Evolutionary conservation across 2,329 filamentous ascomycete genomes (phyloP).

Genomic region (Sporothrix mexicana): DNA sequence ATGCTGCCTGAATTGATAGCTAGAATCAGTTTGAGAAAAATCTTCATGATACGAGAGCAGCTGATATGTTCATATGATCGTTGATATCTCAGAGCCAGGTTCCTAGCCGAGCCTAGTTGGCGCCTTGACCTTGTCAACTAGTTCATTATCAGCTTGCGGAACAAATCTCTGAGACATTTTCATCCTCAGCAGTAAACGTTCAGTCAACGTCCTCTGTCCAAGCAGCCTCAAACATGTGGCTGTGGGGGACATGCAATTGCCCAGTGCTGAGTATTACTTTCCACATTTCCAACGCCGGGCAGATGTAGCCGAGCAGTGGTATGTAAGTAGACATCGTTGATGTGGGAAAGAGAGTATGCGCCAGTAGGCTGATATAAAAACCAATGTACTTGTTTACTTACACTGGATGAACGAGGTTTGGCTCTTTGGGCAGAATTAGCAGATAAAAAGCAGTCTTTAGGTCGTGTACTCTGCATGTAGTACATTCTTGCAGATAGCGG

Average conservation of each 20-base stretch:
- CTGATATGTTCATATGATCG: background rate
- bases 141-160: background rate
- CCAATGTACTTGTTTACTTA: too few species aligned
- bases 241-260: background rate
- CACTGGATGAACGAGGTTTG: too few species aligned
- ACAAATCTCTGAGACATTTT: constrained; percentile 3
- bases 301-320: constrained; percentile 18
- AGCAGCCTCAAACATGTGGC: constrained; percentile 17
- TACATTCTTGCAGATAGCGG: background rate
- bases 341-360: background rate
- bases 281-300: background rate
- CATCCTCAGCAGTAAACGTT: background rate
- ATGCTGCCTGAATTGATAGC: too few species aligned
- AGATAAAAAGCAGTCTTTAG: background rate
- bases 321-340: background rate
- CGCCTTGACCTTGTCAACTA: constrained; percentile 11
- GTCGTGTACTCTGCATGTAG: background rate
- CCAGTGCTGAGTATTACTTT: background rate
- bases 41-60: background rate
- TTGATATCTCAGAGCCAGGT: background rate
- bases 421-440: background rate
- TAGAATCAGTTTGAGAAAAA: background rate
- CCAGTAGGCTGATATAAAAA: too few species aligned
- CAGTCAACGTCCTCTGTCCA: too few species aligned
- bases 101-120: background rate